Conservation (phyloP, 768 basidiomycete species). For the Pulveroboletus ravenelii region DNA sequence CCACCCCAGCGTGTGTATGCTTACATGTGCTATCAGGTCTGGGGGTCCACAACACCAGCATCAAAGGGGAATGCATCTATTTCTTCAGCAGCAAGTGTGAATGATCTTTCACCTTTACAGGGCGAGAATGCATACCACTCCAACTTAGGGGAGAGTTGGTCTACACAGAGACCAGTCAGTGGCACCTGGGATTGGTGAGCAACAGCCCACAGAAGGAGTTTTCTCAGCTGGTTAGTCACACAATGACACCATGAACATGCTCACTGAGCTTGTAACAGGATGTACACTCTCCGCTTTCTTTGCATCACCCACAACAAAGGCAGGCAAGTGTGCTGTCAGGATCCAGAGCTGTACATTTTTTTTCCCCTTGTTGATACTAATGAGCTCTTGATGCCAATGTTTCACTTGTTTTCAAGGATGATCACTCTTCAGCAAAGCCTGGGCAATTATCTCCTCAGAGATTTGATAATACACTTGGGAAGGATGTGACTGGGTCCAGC, state of each 20-base stretch:
- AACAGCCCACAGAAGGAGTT: slow-evolving; percentile 48
- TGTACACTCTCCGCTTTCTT: slow-evolving; percentile 34
- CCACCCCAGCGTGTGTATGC: slow-evolving; percentile 3
- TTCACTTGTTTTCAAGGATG: slow-evolving; percentile 36
- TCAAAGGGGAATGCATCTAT: slow-evolving; percentile 58
- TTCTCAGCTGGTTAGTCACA: slow-evolving; percentile 41
- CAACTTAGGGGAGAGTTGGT: too few relatives aligned
- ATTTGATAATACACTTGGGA: slow-evolving; percentile 44
- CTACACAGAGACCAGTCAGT: too few relatives aligned
- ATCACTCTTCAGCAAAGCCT: slow-evolving; percentile 42
- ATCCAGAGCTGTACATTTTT: slow-evolving; percentile 36
- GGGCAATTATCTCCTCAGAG: slow-evolving; percentile 53
- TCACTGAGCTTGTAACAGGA: slow-evolving; percentile 35
- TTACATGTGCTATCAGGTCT: slow-evolving; percentile 42
- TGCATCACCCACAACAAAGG: slow-evolving; percentile 46
- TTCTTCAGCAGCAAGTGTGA: slow-evolving; percentile 54
- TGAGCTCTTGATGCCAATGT: slow-evolving; percentile 17
- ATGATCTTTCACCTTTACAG: slow-evolving; percentile 44
- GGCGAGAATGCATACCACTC: slow-evolving; percentile 44
- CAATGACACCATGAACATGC: slow-evolving; percentile 1
- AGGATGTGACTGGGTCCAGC: slow-evolving; percentile 34
- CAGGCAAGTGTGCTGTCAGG: slow-evolving; percentile 36
- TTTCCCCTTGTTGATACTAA: background rate
- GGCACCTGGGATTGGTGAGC: slow-evolving; percentile 58
- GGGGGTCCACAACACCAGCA: slow-evolving; percentile 46